A percentile compares a stretch with the other conserved stretches of the same genome.
These are phyloP conservation scores for Sporisorium sorghi DNA, from an alignment of 1,284 basidiomycete genomes.

Conservation along the genomic window DNA sequence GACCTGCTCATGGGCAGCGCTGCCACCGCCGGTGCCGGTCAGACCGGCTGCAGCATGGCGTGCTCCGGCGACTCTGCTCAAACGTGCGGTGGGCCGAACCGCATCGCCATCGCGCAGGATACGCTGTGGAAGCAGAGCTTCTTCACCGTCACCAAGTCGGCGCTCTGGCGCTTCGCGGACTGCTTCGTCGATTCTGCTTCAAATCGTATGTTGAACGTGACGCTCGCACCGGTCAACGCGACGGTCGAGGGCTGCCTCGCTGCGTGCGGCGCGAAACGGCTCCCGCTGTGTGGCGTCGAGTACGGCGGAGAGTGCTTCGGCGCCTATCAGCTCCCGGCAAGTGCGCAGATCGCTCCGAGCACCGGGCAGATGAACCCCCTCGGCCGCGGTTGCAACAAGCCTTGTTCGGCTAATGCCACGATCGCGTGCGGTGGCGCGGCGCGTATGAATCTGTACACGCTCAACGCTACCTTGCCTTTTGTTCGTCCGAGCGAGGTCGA, in stretches of 20 bases:
- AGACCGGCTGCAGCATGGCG: constrained; percentile 23
- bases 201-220: constrained; percentile 12
- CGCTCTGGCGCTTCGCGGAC: constrained; percentile 21
- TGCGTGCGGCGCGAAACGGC: constrained; percentile 54
- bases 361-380: constrained; percentile 34
- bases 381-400: constrained; percentile 56
- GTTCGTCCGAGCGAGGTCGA: constrained; percentile 3
- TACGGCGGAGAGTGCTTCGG: constrained; percentile 58
- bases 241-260: constrained; percentile 54
- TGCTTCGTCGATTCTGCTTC: constrained; percentile 23
- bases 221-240: not conserved
- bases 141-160: constrained; percentile 20
- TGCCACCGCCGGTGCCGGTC: constrained; percentile 1
- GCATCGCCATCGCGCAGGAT: constrained; percentile 26
- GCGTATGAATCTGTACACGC: constrained; percentile 61
- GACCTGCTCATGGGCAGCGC: constrained; percentile 20
- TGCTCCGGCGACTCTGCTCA: constrained; percentile 20
- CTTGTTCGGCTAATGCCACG: constrained; percentile 64
- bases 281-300: constrained; percentile 61
- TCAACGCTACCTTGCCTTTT: constrained; percentile 10
- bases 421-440: constrained; percentile 68
- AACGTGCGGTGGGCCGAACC: constrained; percentile 24
- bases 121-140: constrained; percentile 24
- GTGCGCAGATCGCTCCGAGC: constrained; percentile 5
- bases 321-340: not conserved